Base-by-base conservation (phyloP, 768 basidiomycete genomes). In the Tulasnella sp. region DNA sequence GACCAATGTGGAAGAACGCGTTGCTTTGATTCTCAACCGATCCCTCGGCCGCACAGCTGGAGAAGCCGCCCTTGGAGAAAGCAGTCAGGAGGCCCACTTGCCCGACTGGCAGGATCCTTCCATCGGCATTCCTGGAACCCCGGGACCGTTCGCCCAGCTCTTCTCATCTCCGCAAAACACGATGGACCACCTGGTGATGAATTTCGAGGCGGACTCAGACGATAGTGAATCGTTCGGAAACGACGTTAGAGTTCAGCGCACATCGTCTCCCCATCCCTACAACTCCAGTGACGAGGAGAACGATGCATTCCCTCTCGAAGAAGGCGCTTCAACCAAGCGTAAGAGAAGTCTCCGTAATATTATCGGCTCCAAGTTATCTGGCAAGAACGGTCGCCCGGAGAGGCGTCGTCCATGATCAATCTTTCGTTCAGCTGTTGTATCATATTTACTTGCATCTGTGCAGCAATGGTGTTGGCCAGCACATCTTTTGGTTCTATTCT, bases 21-120 rank as follows among this genome's bases (percentile, higher is more conserved):
- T 75, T 1, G 74, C 76, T 9, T 59, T 71, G 22, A 76, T 76
- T 64, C 69, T 76, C 12, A 76, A 76, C 9, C 75, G 75, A 4
- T 76, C 76, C 1, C 47, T 76, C 11, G 74, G 69, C 35, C 75
- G 74, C 17, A 35, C 69, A 16, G 14, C 32, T 3, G 62, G 64
- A 39, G 64, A 66, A n/a, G 7, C n/a, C 14, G 39, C 19, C 62
- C 9, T 47, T 11, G 62, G 29, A n/a, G 52, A 62, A 32, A 37
- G 6, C 34, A 19, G 36, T n/a, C 62, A 65, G 17, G 59, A 63
- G 62, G 42, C 26, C 11, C 35, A 26, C 34, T 36, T 36, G 12
- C n/a, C 64, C 22, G 64, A 37, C 34, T 70, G 69, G 69, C 69
- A 70, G 42, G 69, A 70, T 8, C 16, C 11, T 26, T 26, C 71